Percentiles rank a stretch among this genome's conserved stretches.
Conservation (phyloP, 352 stramenopile genomes). For the Pythium apleroticum region DNA sequence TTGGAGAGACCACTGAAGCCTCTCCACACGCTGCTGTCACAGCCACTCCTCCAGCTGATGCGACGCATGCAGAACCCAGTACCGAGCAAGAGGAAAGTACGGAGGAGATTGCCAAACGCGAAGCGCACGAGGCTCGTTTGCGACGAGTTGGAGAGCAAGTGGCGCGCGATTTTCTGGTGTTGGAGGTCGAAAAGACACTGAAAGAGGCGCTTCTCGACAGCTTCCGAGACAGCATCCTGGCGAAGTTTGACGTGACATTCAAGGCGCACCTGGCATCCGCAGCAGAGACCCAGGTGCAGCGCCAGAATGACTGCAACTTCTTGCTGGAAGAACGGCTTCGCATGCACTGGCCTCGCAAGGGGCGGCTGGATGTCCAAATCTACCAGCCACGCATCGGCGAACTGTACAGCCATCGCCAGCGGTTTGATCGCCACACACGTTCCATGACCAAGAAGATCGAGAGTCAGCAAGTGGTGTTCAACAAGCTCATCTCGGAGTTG, state of each 20-base stretch:
- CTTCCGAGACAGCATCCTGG: slow-evolving; percentile 49
- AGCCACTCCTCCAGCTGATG: not conserved
- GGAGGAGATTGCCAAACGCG: slow-evolving; percentile 3
- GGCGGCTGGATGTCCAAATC: slow-evolving; percentile 81
- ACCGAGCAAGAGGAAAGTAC: slow-evolving; percentile 1
- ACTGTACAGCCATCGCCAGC: slow-evolving; percentile 74
- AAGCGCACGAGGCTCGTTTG: slow-evolving; percentile 11
- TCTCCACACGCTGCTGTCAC: not conserved
- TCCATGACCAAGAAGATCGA: slow-evolving; percentile 52
- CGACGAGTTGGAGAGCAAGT: slow-evolving; percentile 13
- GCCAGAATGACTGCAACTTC: slow-evolving; percentile 36
- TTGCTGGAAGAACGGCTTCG: slow-evolving; percentile 84
- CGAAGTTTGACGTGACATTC: slow-evolving; percentile 39
- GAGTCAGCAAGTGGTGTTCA: slow-evolving; percentile 54
- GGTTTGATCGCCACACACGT: slow-evolving; percentile 65
- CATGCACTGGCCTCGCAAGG: slow-evolving; percentile 87
- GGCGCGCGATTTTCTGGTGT: slow-evolving; percentile 30
- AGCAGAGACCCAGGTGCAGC: slow-evolving; percentile 30
- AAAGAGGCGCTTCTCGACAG: slow-evolving; percentile 12
- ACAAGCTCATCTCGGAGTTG: slow-evolving; percentile 29
- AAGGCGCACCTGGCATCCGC: slow-evolving; percentile 18
- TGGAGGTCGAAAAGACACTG: slow-evolving; percentile 31
- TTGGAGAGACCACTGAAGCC: not conserved
- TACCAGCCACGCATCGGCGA: slow-evolving; percentile 85
- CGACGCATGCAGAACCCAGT: not conserved